Evolutionary conservation across 169 alveolate genomes (phyloP).

Genomic region (Plasmodium gaboni): DNA sequence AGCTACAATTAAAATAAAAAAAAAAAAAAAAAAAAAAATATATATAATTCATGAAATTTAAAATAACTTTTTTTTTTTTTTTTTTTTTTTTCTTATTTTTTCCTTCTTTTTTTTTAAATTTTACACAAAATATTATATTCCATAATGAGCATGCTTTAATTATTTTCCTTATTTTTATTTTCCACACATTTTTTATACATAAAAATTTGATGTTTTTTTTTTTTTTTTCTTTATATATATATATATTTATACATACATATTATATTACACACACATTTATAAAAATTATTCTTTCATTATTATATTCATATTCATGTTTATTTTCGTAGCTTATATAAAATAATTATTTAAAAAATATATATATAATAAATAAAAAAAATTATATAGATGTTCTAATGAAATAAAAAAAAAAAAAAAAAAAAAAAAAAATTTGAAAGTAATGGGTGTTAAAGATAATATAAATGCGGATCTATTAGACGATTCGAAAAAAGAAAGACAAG

Average conservation of each 20-base stretch:
- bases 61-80: slow-evolving; percentile 66
- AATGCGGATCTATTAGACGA: slow-evolving; percentile 29
- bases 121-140: slow-evolving; percentile 12
- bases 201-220: slow-evolving; percentile 57
- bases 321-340: slow-evolving; percentile 15
- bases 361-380: slow-evolving; percentile 42
- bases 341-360: not conserved
- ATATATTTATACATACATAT: no score
- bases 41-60: slow-evolving; percentile 1
- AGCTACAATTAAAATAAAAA: slow-evolving; percentile 46
- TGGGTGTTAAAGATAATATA: slow-evolving; percentile 50
- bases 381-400: slow-evolving; percentile 22
- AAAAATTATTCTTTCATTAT: slow-evolving; percentile 20
- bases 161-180: slow-evolving; percentile 22
- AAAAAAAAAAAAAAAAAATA: slow-evolving; percentile 3
- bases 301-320: slow-evolving; percentile 28
- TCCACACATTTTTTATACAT: slow-evolving; percentile 21
- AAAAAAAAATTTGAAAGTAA: slow-evolving; percentile 33
- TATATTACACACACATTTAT: slow-evolving; percentile 13
- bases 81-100: slow-evolving; percentile 29
- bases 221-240: not conserved
- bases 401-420: slow-evolving; percentile 34
- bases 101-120: slow-evolving; percentile 18
- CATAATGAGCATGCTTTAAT: slow-evolving; percentile 44
- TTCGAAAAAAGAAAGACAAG: slow-evolving; percentile 58